These are phyloP conservation scores for Phytophthora europaea DNA, from an alignment of 352 stramenopile genomes.

Conservation along the genomic window DNA sequence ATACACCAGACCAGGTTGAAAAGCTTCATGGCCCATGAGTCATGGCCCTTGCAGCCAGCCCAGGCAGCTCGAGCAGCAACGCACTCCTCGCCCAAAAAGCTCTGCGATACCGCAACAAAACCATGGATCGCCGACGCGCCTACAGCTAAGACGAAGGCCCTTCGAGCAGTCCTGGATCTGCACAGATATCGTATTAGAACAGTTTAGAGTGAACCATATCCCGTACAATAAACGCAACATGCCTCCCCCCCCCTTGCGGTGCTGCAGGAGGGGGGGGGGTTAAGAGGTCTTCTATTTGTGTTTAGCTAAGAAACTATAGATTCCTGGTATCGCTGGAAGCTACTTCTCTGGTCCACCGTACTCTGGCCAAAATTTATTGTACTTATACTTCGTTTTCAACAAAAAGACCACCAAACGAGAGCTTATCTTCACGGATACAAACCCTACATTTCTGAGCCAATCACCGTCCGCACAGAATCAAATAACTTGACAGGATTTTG, in stretches of 20 bases:
- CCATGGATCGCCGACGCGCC: conserved; percentile 19
- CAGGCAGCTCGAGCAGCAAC: conserved; percentile 32
- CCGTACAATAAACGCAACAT: conserved; percentile 20
- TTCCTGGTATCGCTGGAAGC: too few species aligned
- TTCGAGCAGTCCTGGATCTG: not conserved
- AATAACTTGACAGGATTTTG: too few species aligned
- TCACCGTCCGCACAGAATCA: too few species aligned
- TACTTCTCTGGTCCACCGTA: too few species aligned
- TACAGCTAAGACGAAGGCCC: conserved; percentile 12
- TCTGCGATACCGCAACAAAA: conserved; percentile 36
- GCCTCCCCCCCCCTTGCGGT: not conserved
- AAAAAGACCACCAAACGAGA: too few species aligned
- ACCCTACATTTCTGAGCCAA: too few species aligned
- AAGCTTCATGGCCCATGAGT: conserved; percentile 22
- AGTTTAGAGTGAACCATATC: conserved; percentile 17
- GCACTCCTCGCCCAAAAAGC: conserved; percentile 40
- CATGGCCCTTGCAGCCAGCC: conserved; percentile 26
- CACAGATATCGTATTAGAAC: conserved; percentile 14
- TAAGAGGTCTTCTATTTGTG: too few species aligned
- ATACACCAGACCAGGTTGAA: conserved; percentile 26
- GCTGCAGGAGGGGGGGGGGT: too few species aligned
- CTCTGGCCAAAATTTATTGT: too few species aligned
- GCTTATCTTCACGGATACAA: too few species aligned
- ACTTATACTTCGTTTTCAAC: too few species aligned
- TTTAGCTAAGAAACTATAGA: too few species aligned